A percentile compares a stretch with the other conserved stretches of the same genome.
phyloP scores from a whole-genome alignment of 257 asterid genomes.

The Fraxinus quadrangulata region DNA sequence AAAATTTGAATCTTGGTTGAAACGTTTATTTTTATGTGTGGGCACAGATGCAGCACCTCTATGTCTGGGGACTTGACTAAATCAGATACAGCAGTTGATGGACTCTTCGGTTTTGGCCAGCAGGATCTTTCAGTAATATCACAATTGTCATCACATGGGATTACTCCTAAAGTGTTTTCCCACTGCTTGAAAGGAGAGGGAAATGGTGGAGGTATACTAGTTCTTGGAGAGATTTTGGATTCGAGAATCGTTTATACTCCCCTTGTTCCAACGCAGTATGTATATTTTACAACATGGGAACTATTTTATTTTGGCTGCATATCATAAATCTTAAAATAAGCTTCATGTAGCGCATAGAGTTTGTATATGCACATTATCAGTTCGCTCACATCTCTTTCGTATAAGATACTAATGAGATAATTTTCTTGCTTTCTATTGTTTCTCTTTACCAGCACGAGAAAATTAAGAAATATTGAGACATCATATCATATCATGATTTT shows the following conservation, averaged over 20 bases:
- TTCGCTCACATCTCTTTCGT: slow-evolving; percentile 7
- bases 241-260: slow-evolving; percentile 87
- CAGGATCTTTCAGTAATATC: slow-evolving; percentile 77
- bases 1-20: neutral
- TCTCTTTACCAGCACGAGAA: neutral
- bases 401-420: slow-evolving; percentile 14
- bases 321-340: neutral
- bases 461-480: slow-evolving; percentile 7
- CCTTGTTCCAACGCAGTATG: slow-evolving; percentile 94
- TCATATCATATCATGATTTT: slow-evolving; percentile 11
- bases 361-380: slow-evolving; percentile 9
- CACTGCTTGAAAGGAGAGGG: slow-evolving; percentile 93
- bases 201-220: slow-evolving; percentile 84
- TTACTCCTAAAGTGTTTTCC: slow-evolving; percentile 81
- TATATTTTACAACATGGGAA: slow-evolving; percentile 35
- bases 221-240: slow-evolving; percentile 94
- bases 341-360: neutral
- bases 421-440: slow-evolving; percentile 4
- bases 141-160: slow-evolving; percentile 74
- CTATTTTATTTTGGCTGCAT: slow-evolving; percentile 18
- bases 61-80: slow-evolving; percentile 77
- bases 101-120: slow-evolving; percentile 87
- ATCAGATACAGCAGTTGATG: slow-evolving; percentile 88
- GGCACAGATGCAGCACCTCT: slow-evolving; percentile 83
- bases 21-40: slow-evolving; percentile 14